phyloP scores from a whole-genome alignment of 768 basidiomycete species.

The Ephemerocybe angulata region DNA sequence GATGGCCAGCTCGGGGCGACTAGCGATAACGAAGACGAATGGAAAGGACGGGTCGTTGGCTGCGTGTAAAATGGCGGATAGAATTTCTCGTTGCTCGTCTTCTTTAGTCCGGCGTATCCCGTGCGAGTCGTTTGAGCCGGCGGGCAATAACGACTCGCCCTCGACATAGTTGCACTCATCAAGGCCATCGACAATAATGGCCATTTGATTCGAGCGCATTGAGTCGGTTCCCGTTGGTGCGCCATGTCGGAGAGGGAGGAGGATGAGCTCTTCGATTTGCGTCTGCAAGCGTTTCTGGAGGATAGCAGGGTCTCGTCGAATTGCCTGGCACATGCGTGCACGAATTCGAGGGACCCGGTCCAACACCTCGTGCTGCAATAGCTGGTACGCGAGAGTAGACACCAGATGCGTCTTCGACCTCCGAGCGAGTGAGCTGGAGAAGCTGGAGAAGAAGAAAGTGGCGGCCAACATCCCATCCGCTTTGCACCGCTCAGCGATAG shows the following conservation, averaged over 20 bases:
- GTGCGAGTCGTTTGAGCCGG: too few species aligned
- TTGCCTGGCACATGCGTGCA: conserved; percentile 1
- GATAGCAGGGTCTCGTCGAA: conserved; percentile 17
- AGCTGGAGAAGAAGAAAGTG: conserved; percentile 34
- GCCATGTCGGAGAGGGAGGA: conserved; percentile 3
- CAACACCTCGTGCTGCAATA: conserved; percentile 9
- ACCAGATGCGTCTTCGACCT: conserved; percentile 21
- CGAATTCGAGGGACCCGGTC: neutral
- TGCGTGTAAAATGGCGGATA: neutral
- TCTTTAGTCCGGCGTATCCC: conserved; percentile 10
- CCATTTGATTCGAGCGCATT: neutral
- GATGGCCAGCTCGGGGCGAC: neutral
- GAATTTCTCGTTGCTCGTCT: conserved; percentile 5
- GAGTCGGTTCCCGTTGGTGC: neutral
- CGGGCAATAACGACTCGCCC: conserved; percentile 4
- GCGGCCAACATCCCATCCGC: conserved; percentile 21
- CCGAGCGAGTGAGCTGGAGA: conserved; percentile 16
- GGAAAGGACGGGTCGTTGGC: neutral
- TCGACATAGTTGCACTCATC: conserved; percentile 20
- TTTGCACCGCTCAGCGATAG: conserved; percentile 19
- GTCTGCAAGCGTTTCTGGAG: conserved; percentile 10
- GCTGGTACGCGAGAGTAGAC: conserved; percentile 29
- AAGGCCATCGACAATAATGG: conserved; percentile 24
- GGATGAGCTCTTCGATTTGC: conserved; percentile 17
- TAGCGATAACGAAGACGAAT: neutral